Evolutionary conservation across 2,329 filamentous ascomycete genomes (phyloP).

Genomic region (Clonostachys chloroleuca): DNA sequence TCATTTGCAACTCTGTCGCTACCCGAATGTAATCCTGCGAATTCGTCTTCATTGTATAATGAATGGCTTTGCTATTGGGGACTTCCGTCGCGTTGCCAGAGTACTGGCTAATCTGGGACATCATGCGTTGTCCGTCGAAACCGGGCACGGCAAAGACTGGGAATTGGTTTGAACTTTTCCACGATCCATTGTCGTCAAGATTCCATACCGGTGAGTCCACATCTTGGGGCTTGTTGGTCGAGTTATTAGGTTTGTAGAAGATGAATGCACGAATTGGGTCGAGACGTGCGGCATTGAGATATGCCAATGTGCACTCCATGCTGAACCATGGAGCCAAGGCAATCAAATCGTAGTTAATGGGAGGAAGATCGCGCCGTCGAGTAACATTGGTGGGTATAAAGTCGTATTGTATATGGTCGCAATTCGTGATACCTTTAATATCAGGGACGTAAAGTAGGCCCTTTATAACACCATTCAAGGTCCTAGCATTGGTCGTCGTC

Average conservation of each 20-base stretch:
- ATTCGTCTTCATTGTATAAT: slow-evolving; percentile 47
- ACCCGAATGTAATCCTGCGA: slow-evolving; percentile 56
- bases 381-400: slow-evolving; percentile 75
- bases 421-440: slow-evolving; percentile 53
- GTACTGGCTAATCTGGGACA: slow-evolving; percentile 69
- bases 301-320: slow-evolving; percentile 66
- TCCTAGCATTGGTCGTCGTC: slow-evolving; percentile 60
- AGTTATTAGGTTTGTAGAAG: slow-evolving; percentile 56
- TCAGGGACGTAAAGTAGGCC: slow-evolving; percentile 85
- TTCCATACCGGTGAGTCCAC: slow-evolving; percentile 64
- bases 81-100: slow-evolving; percentile 67
- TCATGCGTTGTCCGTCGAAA: slow-evolving; percentile 59
- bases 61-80: slow-evolving; percentile 54
- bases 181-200: slow-evolving; percentile 63
- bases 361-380: slow-evolving; percentile 62
- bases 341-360: slow-evolving; percentile 67
- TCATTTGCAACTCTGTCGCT: slow-evolving; percentile 49
- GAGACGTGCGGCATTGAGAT: slow-evolving; percentile 56
- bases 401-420: slow-evolving; percentile 56
- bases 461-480: slow-evolving; percentile 57
- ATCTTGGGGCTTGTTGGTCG: slow-evolving; percentile 58
- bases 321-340: slow-evolving; percentile 86
- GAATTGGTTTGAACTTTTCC: slow-evolving; percentile 67
- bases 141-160: slow-evolving; percentile 82
- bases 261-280: slow-evolving; percentile 60